A percentile compares a stretch with the other conserved stretches of the same genome.
phyloP scores from a whole-genome alignment of 257 asterid genomes.

The Oldenlandia corymbosa region DNA sequence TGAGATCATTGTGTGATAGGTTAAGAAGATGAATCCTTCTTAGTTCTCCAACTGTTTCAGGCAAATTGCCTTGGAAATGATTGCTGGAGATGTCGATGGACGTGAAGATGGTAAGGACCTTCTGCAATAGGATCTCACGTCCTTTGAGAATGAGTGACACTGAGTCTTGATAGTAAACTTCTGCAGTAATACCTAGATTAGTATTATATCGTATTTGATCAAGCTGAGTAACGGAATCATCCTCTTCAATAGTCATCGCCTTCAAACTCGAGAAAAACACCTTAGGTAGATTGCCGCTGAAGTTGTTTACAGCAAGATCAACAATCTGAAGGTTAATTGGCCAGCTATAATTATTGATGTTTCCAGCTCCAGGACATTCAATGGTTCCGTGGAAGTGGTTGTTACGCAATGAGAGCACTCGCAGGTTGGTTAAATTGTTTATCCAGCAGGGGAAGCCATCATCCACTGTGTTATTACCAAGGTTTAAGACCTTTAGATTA shows the following conservation, averaged over 20 bases:
- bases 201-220: constrained; percentile 16
- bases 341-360: constrained; percentile 39
- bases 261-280: constrained; percentile 28
- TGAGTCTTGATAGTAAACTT: constrained; percentile 17
- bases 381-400: constrained; percentile 50
- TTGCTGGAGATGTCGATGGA: constrained; percentile 47
- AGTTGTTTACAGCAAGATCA: constrained; percentile 48
- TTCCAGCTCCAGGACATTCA: constrained; percentile 15
- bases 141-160: constrained; percentile 32
- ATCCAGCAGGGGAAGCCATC: constrained; percentile 27
- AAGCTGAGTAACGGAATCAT: constrained; percentile 2
- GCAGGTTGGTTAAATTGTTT: constrained; percentile 30
- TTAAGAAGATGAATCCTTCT: too few relatives aligned
- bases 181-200: too few relatives aligned
- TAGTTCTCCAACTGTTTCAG: constrained; percentile 30
- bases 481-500: constrained; percentile 26
- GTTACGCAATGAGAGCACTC: constrained; percentile 41
- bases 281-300: constrained; percentile 32
- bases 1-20: constrained; percentile 34
- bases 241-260: constrained; percentile 32
- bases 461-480: constrained; percentile 29
- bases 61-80: constrained; percentile 35
- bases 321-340: constrained; percentile 55
- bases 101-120: constrained; percentile 23
- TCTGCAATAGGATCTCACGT: constrained; percentile 4